These are phyloP conservation scores for Sophora flavescens DNA, from an alignment of 306 rosid genomes.

Conservation along the genomic window DNA sequence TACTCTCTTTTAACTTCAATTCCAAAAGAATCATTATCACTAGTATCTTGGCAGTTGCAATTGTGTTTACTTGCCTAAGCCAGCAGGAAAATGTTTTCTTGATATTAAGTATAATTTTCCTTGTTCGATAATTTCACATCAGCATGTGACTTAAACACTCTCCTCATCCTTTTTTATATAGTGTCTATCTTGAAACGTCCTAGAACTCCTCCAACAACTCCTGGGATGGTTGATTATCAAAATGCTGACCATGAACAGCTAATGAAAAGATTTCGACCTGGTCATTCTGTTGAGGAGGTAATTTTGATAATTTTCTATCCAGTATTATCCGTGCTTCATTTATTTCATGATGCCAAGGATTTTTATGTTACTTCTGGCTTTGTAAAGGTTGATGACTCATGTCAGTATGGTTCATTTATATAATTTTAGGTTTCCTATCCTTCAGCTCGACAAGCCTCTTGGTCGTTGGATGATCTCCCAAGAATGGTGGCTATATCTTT, in stretches of 20 bases:
- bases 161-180: slow-evolving; percentile 43
- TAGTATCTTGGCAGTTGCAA: slow-evolving; percentile 17
- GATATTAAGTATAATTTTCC: slow-evolving; percentile 20
- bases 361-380: slow-evolving; percentile 35
- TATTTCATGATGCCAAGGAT: not conserved
- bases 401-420: slow-evolving; percentile 36
- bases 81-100: slow-evolving; percentile 8
- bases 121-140: slow-evolving; percentile 30
- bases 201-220: slow-evolving; percentile 75
- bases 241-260: slow-evolving; percentile 75
- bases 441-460: slow-evolving; percentile 67
- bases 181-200: slow-evolving; percentile 81
- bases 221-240: slow-evolving; percentile 77
- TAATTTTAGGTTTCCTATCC: slow-evolving; percentile 76
- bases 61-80: slow-evolving; percentile 34
- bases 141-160: slow-evolving; percentile 27
- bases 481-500: slow-evolving; percentile 72
- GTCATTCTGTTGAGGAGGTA: slow-evolving; percentile 85
- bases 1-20: not conserved
- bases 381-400: slow-evolving; percentile 39
- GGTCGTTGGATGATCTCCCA: slow-evolving; percentile 88
- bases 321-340: slow-evolving; percentile 12
- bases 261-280: slow-evolving; percentile 73
- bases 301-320: slow-evolving; percentile 35
- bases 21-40: not conserved